Conservation (phyloP, 2,329 filamentous ascomycete species). For the Trichoderma afroharzianum region DNA sequence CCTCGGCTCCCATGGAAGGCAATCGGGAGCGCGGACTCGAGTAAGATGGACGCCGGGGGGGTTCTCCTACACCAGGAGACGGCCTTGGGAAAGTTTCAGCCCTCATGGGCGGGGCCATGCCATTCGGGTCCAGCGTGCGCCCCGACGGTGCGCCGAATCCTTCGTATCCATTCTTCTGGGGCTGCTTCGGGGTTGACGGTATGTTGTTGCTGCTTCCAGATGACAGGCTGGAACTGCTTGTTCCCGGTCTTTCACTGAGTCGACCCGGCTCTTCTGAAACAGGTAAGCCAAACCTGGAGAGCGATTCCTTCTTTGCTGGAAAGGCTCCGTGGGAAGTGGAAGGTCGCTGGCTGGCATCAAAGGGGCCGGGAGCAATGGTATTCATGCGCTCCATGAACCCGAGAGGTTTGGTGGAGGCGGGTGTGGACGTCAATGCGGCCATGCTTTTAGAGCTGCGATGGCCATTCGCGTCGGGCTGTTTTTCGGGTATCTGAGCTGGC, state of each 20-base stretch:
- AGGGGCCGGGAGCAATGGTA: constrained; percentile 63
- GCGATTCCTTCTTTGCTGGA: constrained; percentile 30
- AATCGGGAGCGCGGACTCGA: constrained; percentile 40
- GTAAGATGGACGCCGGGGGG: constrained; percentile 45
- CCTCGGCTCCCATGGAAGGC: constrained; percentile 20
- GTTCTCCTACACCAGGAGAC: constrained; percentile 32
- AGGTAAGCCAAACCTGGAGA: constrained; percentile 20
- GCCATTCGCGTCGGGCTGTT: constrained; percentile 48
- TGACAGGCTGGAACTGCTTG: constrained; percentile 21
- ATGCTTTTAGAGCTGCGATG: constrained; percentile 35
- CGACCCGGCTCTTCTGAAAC: constrained; percentile 1
- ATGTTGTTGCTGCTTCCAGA: constrained; percentile 25
- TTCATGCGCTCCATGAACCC: constrained; percentile 60
- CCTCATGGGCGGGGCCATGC: constrained; percentile 39
- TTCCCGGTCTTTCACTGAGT: constrained; percentile 16
- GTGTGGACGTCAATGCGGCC: background rate
- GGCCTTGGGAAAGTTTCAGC: constrained; percentile 53
- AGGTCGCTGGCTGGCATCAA: constrained; percentile 47
- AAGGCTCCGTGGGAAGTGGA: constrained; percentile 34
- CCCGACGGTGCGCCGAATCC: constrained; percentile 51
- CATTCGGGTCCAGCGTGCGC: constrained; percentile 37
- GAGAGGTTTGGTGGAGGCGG: constrained; percentile 3
- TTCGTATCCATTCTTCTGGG: constrained; percentile 53
- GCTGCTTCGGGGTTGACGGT: constrained; percentile 35
- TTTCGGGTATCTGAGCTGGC: constrained; percentile 38